A percentile compares a stretch with the other conserved stretches of the same genome.
Evolutionary conservation across 2,329 filamentous ascomycete species (phyloP).

Genomic region (Paraphoma sp.): DNA sequence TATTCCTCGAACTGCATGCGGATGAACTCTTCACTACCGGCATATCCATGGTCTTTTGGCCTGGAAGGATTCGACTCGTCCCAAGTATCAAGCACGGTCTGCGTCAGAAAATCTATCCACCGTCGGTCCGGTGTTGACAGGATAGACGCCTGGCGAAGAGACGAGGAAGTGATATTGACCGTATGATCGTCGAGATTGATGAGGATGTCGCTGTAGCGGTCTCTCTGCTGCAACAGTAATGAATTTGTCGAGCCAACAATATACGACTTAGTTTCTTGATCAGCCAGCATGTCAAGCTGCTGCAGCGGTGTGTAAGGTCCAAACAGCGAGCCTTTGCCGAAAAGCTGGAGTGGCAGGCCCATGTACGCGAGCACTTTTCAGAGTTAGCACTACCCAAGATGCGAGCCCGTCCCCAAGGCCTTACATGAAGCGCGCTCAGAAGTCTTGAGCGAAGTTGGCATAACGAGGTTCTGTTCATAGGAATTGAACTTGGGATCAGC

Average conservation of each 20-base stretch:
- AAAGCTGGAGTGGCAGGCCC: conserved; percentile 92
- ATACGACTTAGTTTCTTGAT: conserved; percentile 94
- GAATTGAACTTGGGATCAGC: conserved; percentile 90
- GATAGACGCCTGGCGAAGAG: conserved; percentile 75
- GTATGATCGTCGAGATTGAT: conserved; percentile 93
- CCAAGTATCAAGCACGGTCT: conserved; percentile 95
- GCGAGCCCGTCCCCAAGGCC: conserved; percentile 9
- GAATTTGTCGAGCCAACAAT: conserved; percentile 98
- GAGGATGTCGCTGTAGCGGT: conserved; percentile 93
- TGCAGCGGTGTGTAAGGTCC: conserved; percentile 96
- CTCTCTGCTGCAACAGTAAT: conserved; percentile 88
- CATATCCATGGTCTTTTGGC: conserved; percentile 94
- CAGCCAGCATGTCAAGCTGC: conserved; percentile 90
- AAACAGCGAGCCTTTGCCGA: conserved; percentile 94
- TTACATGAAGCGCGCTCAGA: conserved; percentile 84
- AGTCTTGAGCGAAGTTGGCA: conserved; percentile 84
- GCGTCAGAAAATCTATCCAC: conserved; percentile 96
- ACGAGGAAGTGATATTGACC: conserved; percentile 82
- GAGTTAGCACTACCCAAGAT: conserved; percentile 26
- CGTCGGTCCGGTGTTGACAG: conserved; percentile 87
- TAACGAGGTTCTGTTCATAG: conserved; percentile 76
- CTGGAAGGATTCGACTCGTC: conserved; percentile 85
- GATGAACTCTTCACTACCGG: conserved; percentile 97
- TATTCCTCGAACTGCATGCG: conserved; percentile 97
- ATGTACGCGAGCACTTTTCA: conserved; percentile 80